phyloP scores from a whole-genome alignment of 257 asterid species.

The Jasminum sambac region DNA sequence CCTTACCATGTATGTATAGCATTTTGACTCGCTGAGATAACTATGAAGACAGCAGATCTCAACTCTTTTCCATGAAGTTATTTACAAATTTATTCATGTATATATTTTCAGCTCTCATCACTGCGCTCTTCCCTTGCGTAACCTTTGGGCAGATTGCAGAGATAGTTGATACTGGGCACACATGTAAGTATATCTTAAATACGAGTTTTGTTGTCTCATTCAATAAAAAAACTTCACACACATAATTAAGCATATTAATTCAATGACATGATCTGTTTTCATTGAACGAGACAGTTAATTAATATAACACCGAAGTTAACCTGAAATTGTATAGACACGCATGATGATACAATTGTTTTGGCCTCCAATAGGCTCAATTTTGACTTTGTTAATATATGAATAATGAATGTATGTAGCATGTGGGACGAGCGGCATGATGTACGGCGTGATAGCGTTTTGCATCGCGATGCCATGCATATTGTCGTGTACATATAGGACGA shows the following conservation, averaged over 20 bases:
- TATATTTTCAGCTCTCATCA: constrained; percentile 42
- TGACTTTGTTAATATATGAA: not conserved
- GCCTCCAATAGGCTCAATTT: not conserved
- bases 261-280: no score
- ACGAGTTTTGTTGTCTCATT: no score
- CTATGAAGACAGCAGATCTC: no score
- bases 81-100: not conserved
- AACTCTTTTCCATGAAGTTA: not conserved
- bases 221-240: no score
- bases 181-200: constrained; percentile 35
- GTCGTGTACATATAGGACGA: constrained; percentile 60
- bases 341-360: no score
- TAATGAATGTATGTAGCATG: constrained; percentile 40
- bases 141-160: constrained; percentile 72
- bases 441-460: constrained; percentile 35
- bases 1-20: no score
- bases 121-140: constrained; percentile 50
- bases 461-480: constrained; percentile 59
- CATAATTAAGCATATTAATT: no score
- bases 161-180: constrained; percentile 49
- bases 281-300: no score
- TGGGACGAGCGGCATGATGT: constrained; percentile 53
- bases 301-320: no score
- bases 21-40: no score
- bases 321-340: no score